Evolutionary conservation across 305 asterid species (phyloP).

Genomic region (Salvia sclarea): DNA sequence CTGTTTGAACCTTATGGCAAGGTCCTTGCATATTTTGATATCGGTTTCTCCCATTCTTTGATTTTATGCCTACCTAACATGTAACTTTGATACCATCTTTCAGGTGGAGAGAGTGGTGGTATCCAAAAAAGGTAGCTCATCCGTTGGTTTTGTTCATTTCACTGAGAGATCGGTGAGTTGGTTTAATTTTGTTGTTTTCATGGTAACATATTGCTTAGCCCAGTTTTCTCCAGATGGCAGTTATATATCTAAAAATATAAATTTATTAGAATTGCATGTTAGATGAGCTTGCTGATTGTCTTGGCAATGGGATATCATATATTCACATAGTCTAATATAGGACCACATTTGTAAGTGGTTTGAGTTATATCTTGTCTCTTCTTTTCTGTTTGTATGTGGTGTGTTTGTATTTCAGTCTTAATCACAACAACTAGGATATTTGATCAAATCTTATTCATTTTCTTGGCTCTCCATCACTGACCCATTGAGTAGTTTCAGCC

Average conservation of each 20-base stretch:
- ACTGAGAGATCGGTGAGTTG: conserved; percentile 66
- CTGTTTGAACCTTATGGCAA: conserved; percentile 83
- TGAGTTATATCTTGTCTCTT: neutral
- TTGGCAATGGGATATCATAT: neutral
- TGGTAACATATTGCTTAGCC: neutral
- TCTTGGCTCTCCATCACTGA: conserved; percentile 19
- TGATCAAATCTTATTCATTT: conserved; percentile 1
- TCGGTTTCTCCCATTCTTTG: conserved; percentile 17
- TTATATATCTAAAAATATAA: conserved; percentile 9
- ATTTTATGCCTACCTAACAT: conserved; percentile 22
- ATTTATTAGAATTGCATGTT: conserved; percentile 16
- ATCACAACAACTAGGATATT: conserved; percentile 9
- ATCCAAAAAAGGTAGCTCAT: conserved; percentile 57
- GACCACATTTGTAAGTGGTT: neutral
- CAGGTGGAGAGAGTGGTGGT: conserved; percentile 87
- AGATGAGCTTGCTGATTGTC: conserved; percentile 8
- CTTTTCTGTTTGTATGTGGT: conserved; percentile 21
- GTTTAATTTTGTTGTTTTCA: conserved; percentile 24
- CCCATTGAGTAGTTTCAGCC: conserved; percentile 12
- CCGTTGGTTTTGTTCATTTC: conserved; percentile 86
- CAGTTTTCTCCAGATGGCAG: conserved; percentile 20
- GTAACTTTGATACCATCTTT: conserved; percentile 37
- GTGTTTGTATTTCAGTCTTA: conserved; percentile 23
- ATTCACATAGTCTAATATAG: conserved; percentile 7
- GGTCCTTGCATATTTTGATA: conserved; percentile 44